Base-by-base conservation (phyloP, 108 stramenopile species). In the Cylindrotheca closterium region DNA sequence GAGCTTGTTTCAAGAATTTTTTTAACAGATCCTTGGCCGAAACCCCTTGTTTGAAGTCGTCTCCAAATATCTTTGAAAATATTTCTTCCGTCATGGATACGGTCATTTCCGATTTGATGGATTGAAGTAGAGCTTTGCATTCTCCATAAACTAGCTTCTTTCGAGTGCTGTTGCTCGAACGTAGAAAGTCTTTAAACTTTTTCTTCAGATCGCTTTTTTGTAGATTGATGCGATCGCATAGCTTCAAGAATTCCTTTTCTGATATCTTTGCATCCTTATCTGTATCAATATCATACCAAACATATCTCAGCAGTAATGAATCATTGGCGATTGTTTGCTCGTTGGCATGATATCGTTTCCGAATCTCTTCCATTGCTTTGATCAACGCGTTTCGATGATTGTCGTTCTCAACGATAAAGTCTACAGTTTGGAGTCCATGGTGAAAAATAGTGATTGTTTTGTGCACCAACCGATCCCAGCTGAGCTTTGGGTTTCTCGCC, bases 251-350 rank as follows among this genome's bases (percentile, higher is more conserved):
- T 60, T 85, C 92, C 34, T 63, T 34, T 34, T 62, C 32, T 25
- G 60, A 50, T 33, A 93, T 68, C 18, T 22, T 51, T 3, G 78
- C 83, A 29, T 67, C 70, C 27, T 70, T 59, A 56, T 83, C 66
- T 60, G 51, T 47, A 72, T 93, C 88, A n/a, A 81, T 63, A 66
- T 88, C 88, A 58, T 80, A 86, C 81, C 86, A 89, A 31, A 83
- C 74, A 53, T 93, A 89, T n/a, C 92, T 57, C 59, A 93, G 55
- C 52, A 93, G 53, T 22, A 79, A 57, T 25, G 48, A 33, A 22
- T 86, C 87, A 30, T 78, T 75, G 7, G 52, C 47, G 30, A 86
- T 58, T 37, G 54, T 60, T 2, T 46, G 48, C 18, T 58, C 65
- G 18, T 67, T 31, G 4, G 53, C 55, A 25, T 79, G 65, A 74